A percentile compares a stretch with the other conserved stretches of the same genome.
phyloP scores from a whole-genome alignment of 139 green algal genomes.

The Parachlorella kessleri region DNA sequence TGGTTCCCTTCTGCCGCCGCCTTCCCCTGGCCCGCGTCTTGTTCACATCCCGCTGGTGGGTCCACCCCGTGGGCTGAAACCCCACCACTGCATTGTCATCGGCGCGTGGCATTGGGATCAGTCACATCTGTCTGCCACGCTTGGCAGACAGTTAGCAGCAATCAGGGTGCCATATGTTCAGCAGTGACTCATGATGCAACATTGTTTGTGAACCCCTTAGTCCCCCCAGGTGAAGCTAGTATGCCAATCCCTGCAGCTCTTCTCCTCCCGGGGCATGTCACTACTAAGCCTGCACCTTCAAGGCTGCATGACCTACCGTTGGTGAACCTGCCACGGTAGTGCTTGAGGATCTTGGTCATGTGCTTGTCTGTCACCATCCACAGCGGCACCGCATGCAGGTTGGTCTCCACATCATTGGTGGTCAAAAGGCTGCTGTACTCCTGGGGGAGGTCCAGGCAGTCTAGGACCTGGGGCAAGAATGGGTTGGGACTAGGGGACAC shows the following conservation, averaged over 20 bases:
- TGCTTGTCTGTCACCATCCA: constrained; percentile 73
- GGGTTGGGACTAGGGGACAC: too few species aligned
- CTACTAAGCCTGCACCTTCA: too few species aligned
- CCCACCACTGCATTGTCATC: constrained; percentile 47
- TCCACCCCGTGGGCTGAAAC: constrained; percentile 88
- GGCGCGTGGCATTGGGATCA: too few species aligned
- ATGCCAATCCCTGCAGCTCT: too few species aligned
- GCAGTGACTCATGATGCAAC: too few species aligned
- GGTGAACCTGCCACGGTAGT: constrained; percentile 72
- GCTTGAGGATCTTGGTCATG: constrained; percentile 68
- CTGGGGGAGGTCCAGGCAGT: constrained; percentile 61
- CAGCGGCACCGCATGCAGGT: constrained; percentile 87
- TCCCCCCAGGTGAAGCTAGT: too few species aligned
- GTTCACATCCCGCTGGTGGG: constrained; percentile 45
- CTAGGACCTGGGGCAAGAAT: constrained; percentile 41
- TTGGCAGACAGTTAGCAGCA: too few species aligned
- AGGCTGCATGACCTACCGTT: too few species aligned
- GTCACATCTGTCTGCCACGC: too few species aligned
- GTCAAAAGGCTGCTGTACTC: constrained; percentile 72
- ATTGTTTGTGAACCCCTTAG: too few species aligned
- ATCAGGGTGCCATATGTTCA: too few species aligned
- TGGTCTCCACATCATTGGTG: constrained; percentile 75
- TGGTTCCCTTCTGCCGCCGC: constrained; percentile 56
- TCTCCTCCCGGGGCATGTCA: too few species aligned
- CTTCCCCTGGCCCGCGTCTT: constrained; percentile 33